Percentiles rank a stretch among this genome's conserved stretches.
phyloP scores from a whole-genome alignment of 2,329 filamentous ascomycete species.

The Sclerotinia minor region DNA sequence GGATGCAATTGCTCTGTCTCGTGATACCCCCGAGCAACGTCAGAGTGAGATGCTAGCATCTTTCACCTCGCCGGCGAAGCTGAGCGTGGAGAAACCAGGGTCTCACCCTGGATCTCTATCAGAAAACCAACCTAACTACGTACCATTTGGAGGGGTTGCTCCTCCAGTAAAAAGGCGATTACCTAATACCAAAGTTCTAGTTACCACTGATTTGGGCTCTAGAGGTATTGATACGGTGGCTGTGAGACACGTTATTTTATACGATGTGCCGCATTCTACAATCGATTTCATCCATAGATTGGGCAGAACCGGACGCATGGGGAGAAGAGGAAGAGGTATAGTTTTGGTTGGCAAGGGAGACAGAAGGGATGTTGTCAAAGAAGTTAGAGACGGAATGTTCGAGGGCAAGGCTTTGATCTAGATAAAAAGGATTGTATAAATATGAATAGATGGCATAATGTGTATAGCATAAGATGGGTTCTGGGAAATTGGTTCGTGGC shows the following conservation, averaged over 20 bases:
- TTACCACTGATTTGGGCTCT: conserved; percentile 90
- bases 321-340: conserved; percentile 81
- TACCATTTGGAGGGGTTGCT: conserved; percentile 36
- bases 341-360: conserved; percentile 90
- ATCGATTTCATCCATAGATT: conserved; percentile 98
- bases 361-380: conserved; percentile 83
- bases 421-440: conserved; percentile 24
- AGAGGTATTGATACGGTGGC: conserved; percentile 91
- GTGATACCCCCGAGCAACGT: conserved; percentile 77
- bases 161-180: conserved; percentile 46
- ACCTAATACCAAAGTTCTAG: conserved; percentile 82
- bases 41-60: conserved; percentile 73
- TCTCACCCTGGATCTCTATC: conserved; percentile 46
- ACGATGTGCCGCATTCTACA: conserved; percentile 95
- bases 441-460: neutral
- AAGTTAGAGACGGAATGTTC: conserved; percentile 88
- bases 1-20: conserved; percentile 79
- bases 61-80: conserved; percentile 56
- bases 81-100: conserved; percentile 8
- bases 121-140: conserved; percentile 42
- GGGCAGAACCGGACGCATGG: conserved; percentile 90
- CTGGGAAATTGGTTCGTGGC: conserved; percentile 1
- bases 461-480: neutral
- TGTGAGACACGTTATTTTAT: conserved; percentile 87
- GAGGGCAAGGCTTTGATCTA: conserved; percentile 75